These are phyloP conservation scores for Hevea brasiliensis DNA, from an alignment of 345 rosid genomes.

Conservation along the genomic window DNA sequence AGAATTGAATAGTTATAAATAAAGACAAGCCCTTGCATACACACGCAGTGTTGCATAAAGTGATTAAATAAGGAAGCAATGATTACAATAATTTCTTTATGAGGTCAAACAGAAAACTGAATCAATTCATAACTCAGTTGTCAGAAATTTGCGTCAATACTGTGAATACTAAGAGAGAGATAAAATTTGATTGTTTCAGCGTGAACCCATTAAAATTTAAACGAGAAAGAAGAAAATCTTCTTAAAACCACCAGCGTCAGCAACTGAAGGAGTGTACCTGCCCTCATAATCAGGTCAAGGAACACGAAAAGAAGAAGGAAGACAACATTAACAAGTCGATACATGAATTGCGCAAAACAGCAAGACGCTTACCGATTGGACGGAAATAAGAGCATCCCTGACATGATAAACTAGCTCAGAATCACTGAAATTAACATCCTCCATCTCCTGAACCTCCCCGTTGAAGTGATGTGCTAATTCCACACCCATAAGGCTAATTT, in stretches of 20 bases:
- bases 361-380: conserved; percentile 30
- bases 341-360: background rate
- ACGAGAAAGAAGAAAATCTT: too few relatives aligned
- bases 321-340: background rate
- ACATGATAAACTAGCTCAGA: conserved; percentile 46
- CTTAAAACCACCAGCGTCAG: too few relatives aligned
- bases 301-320: background rate
- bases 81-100: background rate
- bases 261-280: background rate
- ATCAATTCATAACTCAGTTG: too few relatives aligned
- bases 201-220: background rate
- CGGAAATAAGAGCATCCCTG: conserved; percentile 51
- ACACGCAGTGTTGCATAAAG: background rate
- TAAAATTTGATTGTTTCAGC: background rate
- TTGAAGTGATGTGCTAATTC: conserved; percentile 6
- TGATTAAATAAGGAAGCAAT: background rate
- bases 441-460: conserved; percentile 15
- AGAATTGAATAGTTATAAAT: background rate
- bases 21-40: background rate
- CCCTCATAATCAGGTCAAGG: background rate
- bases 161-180: too few relatives aligned
- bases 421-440: conserved; percentile 43
- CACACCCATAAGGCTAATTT: conserved; percentile 2
- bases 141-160: too few relatives aligned
- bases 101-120: too few relatives aligned